Evolutionary conservation across 768 basidiomycete genomes (phyloP).

Genomic region (Pleurotus djamor): DNA sequence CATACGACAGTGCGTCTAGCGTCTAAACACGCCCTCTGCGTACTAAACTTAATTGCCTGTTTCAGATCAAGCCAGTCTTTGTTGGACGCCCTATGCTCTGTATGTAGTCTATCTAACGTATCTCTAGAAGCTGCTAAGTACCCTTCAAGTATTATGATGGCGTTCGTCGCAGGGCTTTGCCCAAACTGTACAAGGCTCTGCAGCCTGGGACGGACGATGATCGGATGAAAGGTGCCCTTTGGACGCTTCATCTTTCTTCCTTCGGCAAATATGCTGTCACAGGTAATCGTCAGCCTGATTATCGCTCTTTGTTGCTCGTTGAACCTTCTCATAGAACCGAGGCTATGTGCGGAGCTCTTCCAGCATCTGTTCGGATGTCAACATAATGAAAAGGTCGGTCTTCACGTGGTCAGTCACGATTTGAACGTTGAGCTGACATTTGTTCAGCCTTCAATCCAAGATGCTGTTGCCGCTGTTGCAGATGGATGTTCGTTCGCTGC

Average conservation of each 20-base stretch:
- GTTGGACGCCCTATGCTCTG: slow-evolving; percentile 49
- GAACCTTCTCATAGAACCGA: slow-evolving; percentile 49
- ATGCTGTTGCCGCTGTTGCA: slow-evolving; percentile 59
- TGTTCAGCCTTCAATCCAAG: slow-evolving; percentile 71
- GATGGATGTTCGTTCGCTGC: slow-evolving; percentile 48
- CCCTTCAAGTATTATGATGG: slow-evolving; percentile 56
- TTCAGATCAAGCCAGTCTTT: slow-evolving; percentile 44
- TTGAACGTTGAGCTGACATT: not conserved
- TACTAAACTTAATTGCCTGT: not conserved
- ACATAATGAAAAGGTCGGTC: slow-evolving; percentile 75
- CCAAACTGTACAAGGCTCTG: slow-evolving; percentile 53
- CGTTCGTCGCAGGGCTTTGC: slow-evolving; percentile 59
- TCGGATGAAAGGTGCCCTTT: slow-evolving; percentile 90
- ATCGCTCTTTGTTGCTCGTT: not conserved
- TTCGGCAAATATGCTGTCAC: slow-evolving; percentile 55
- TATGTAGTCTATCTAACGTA: slow-evolving; percentile 15
- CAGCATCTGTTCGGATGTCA: slow-evolving; percentile 69
- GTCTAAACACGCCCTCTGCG: not conserved
- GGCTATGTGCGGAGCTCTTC: slow-evolving; percentile 55
- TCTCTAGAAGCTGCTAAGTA: not conserved
- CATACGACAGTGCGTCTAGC: slow-evolving; percentile 39
- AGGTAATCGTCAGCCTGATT: slow-evolving; percentile 27
- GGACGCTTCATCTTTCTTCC: slow-evolving; percentile 64
- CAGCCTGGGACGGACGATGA: slow-evolving; percentile 78
- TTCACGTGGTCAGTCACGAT: not conserved